Conservation (phyloP, 106 monocot genomes). For the Dioscorea zingiberensis region DNA sequence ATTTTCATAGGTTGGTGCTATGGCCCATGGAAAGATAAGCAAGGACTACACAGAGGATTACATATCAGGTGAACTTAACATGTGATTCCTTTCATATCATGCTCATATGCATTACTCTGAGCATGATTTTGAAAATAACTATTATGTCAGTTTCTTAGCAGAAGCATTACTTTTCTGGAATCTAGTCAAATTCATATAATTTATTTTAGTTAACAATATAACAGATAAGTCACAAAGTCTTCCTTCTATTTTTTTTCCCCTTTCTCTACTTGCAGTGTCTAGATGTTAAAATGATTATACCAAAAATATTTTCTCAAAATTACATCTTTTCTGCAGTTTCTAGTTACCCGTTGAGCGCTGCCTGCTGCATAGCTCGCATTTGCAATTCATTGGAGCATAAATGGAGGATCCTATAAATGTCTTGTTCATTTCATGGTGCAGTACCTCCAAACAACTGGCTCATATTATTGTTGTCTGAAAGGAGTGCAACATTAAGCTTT, state of each 20-base stretch:
- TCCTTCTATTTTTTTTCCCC: background rate
- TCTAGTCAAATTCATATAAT: background rate
- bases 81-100: background rate
- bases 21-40: slow-evolving; percentile 90
- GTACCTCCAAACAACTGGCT: no score
- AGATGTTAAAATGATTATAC: background rate
- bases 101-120: no score
- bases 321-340: slow-evolving; percentile 39
- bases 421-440: no score
- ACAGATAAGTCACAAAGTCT: background rate
- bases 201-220: background rate
- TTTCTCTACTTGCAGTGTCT: background rate
- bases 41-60: slow-evolving; percentile 75
- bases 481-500: no score
- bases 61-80: slow-evolving; percentile 61
- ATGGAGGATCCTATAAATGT: slow-evolving; percentile 43
- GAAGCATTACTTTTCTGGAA: background rate
- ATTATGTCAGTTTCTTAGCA: background rate
- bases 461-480: no score
- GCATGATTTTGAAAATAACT: background rate
- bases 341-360: slow-evolving; percentile 60
- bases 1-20: slow-evolving; percentile 67
- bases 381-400: slow-evolving; percentile 58
- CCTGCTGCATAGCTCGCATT: slow-evolving; percentile 62
- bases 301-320: no score